phyloP scores from a whole-genome alignment of 805 yeast species.

The Cephaloascus albidus region DNA sequence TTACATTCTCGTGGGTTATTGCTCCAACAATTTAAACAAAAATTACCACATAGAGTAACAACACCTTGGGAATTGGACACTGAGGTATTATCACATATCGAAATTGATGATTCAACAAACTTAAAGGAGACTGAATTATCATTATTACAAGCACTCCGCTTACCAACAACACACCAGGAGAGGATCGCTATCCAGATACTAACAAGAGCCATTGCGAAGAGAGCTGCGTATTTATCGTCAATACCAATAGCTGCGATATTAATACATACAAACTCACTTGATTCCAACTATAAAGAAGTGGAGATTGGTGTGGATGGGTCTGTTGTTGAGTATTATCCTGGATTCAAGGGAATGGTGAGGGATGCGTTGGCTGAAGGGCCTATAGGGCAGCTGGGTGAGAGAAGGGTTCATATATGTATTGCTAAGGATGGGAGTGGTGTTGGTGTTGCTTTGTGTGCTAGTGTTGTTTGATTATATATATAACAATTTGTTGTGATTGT shows the following conservation, averaged over 20 bases:
- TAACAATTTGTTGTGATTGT: too few relatives aligned
- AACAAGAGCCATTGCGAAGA: constrained; percentile 70
- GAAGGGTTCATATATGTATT: constrained; percentile 66
- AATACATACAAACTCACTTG: constrained; percentile 57
- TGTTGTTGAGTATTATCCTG: constrained; percentile 89
- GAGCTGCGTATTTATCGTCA: constrained; percentile 88
- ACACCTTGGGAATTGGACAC: constrained; percentile 75
- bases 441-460: constrained; percentile 93
- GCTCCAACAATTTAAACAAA: constrained; percentile 39
- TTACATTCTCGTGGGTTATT: constrained; percentile 49
- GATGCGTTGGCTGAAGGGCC: constrained; percentile 67
- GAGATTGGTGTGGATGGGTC: constrained; percentile 97
- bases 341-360: constrained; percentile 70
- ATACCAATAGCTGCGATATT: constrained; percentile 83
- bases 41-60: constrained; percentile 55
- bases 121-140: constrained; percentile 63
- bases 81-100: constrained; percentile 78
- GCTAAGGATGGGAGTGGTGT: constrained; percentile 96
- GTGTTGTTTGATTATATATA: too few relatives aligned
- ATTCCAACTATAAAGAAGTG: constrained; percentile 59
- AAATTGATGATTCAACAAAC: constrained; percentile 73
- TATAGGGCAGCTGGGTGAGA: constrained; percentile 66
- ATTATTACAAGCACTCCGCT: constrained; percentile 54
- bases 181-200: constrained; percentile 63
- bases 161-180: constrained; percentile 64